These are phyloP conservation scores for Beauveria caledonica DNA, from an alignment of 2,329 filamentous ascomycete genomes.

Conservation along the genomic window DNA sequence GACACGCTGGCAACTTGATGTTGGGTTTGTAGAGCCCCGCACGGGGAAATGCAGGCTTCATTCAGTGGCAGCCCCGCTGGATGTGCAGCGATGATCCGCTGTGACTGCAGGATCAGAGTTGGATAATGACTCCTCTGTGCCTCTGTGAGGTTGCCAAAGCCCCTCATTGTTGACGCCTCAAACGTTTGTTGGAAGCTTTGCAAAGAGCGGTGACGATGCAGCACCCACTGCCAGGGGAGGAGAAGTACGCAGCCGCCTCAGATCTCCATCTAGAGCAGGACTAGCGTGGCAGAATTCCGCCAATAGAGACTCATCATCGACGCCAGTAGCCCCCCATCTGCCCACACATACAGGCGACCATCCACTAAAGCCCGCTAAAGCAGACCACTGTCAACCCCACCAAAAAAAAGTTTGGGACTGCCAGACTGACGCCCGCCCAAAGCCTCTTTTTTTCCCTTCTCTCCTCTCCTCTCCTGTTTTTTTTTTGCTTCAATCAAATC, in stretches of 20 bases:
- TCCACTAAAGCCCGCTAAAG: no score
- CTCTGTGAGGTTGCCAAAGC: neutral
- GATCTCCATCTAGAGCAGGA: no score
- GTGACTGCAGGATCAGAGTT: no score
- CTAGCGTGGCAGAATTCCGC: neutral
- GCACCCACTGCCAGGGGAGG: neutral
- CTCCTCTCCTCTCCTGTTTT: slow-evolving; percentile 1
- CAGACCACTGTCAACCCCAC: neutral
- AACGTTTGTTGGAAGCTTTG: neutral
- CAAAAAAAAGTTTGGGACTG: slow-evolving; percentile 9
- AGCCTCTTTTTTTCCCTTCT: slow-evolving; percentile 8
- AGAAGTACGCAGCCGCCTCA: no score
- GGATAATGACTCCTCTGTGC: neutral
- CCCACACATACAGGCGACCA: no score
- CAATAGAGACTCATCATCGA: neutral
- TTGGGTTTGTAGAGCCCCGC: no score
- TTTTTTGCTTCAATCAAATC: slow-evolving; percentile 12
- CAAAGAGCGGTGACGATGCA: neutral
- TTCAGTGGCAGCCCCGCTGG: no score
- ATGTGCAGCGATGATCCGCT: neutral
- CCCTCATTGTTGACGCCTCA: neutral
- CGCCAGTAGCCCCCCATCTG: neutral
- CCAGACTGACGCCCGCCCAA: neutral
- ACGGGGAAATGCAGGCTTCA: no score
- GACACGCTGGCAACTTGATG: no score